phyloP scores from a whole-genome alignment of 2,329 filamentous ascomycete genomes.

The Fusarium miscanthi region DNA sequence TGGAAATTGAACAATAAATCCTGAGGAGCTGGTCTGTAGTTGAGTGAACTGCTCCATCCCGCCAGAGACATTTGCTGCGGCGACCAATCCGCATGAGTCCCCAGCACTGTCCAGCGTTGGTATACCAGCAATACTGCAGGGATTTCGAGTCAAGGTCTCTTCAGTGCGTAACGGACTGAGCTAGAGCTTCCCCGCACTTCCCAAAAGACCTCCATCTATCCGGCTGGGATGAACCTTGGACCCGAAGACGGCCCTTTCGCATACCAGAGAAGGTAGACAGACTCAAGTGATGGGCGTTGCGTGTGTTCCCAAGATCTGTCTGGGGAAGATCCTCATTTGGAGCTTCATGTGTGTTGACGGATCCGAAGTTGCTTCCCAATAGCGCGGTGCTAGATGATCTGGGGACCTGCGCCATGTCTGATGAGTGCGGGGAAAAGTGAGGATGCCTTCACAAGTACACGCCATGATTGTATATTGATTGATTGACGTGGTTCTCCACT shows the following conservation, averaged over 20 bases:
- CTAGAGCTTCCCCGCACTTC: slow-evolving; percentile 43
- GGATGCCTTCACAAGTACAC: slow-evolving; percentile 21
- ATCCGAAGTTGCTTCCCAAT: slow-evolving; percentile 38
- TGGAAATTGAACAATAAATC: background rate
- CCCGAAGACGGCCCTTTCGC: slow-evolving; percentile 24
- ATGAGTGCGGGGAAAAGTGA: slow-evolving; percentile 35
- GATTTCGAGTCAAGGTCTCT: slow-evolving; percentile 31
- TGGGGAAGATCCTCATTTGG: slow-evolving; percentile 21
- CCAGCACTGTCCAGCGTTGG: slow-evolving; percentile 1
- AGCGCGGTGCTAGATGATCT: slow-evolving; percentile 34
- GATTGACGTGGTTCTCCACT: slow-evolving; percentile 17
- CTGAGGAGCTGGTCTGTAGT: background rate
- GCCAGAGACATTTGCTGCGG: background rate
- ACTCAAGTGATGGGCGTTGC: slow-evolving; percentile 14
- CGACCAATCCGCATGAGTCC: slow-evolving; percentile 1
- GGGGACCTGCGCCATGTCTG: slow-evolving; percentile 23
- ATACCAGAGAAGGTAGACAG: slow-evolving; percentile 22
- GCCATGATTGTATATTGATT: background rate
- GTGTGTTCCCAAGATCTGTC: slow-evolving; percentile 26
- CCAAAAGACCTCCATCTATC: slow-evolving; percentile 38
- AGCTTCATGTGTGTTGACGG: slow-evolving; percentile 34
- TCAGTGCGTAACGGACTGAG: slow-evolving; percentile 11
- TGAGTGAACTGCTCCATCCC: background rate
- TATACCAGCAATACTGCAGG: slow-evolving; percentile 6
- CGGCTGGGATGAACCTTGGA: slow-evolving; percentile 42